Conservation (phyloP, 352 stramenopile genomes). For the Phytophthora tentaculata region DNA sequence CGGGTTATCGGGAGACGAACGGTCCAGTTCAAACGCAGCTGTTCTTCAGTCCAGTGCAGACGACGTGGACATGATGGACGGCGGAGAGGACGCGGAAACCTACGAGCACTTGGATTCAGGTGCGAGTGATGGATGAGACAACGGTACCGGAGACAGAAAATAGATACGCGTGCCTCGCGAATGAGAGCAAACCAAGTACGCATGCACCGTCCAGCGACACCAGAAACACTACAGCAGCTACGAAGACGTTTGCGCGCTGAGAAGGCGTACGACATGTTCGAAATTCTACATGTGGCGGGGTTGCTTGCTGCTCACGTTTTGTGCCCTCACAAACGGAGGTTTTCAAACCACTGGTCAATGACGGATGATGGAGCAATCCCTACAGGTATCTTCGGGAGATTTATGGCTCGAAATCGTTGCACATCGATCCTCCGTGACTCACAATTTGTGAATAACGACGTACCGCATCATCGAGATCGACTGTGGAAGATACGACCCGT, state of each 20-base stretch:
- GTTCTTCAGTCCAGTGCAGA: neutral
- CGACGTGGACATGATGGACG: neutral
- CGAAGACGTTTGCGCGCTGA: slow-evolving; percentile 1
- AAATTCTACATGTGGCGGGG: slow-evolving; percentile 24
- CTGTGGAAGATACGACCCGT: slow-evolving; percentile 29
- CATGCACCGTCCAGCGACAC: neutral
- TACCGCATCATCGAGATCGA: slow-evolving; percentile 9
- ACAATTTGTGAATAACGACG: slow-evolving; percentile 24
- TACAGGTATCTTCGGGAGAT: slow-evolving; percentile 20
- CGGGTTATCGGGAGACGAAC: neutral
- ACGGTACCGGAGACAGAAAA: slow-evolving; percentile 26
- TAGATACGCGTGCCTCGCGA: neutral
- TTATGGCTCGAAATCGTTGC: slow-evolving; percentile 31
- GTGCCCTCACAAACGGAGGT: slow-evolving; percentile 15
- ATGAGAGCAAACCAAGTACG: slow-evolving; percentile 16
- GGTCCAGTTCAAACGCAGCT: too few species aligned
- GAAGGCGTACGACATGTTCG: neutral
- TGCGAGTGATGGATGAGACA: slow-evolving; percentile 15
- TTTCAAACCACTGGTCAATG: slow-evolving; percentile 32
- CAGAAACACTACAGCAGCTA: slow-evolving; percentile 6
- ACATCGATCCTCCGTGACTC: slow-evolving; percentile 26
- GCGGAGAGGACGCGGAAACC: too few species aligned
- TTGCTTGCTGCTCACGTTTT: slow-evolving; percentile 32
- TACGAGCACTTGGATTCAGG: too few species aligned
- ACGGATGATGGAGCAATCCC: slow-evolving; percentile 12